phyloP scores from a whole-genome alignment of 495 filamentous ascomycete species.

The Podospora anserina region DNA sequence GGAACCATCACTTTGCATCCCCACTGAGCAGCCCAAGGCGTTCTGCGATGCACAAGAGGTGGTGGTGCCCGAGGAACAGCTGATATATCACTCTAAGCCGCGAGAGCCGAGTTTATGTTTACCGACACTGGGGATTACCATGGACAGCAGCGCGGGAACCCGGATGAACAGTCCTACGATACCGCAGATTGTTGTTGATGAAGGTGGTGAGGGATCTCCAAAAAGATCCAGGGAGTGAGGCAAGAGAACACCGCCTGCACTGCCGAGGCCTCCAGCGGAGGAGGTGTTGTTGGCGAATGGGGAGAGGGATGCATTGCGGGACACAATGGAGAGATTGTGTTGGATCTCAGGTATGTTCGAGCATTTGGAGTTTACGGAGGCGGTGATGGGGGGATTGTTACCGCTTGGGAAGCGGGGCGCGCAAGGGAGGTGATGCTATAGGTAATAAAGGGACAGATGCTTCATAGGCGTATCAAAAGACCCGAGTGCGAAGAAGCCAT shows the following conservation, averaged over 20 bases:
- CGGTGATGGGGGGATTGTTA: not conserved
- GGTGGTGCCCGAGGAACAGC: not conserved
- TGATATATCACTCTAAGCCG: not conserved
- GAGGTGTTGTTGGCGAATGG: not conserved
- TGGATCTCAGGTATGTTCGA: constrained; percentile 1
- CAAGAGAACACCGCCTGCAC: not conserved
- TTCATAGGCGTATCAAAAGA: too few relatives aligned
- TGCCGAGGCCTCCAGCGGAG: not conserved
- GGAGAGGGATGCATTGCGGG: not conserved
- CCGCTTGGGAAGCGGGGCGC: too few relatives aligned
- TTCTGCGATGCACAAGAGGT: not conserved
- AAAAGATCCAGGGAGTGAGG: too few relatives aligned
- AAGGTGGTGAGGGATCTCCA: not conserved
- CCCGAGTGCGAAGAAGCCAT: too few relatives aligned
- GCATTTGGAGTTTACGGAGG: constrained; percentile 5
- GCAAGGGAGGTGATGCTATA: not conserved
- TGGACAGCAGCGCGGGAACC: not conserved
- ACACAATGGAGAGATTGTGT: constrained; percentile 6
- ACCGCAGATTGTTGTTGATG: not conserved
- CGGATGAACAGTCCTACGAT: not conserved
- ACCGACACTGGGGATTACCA: not conserved
- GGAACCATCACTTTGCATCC: not conserved
- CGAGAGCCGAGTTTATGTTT: not conserved
- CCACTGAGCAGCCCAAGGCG: not conserved
- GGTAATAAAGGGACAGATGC: too few relatives aligned